Conservation (phyloP, 306 rosid genomes). For the Rubus idaeus region DNA sequence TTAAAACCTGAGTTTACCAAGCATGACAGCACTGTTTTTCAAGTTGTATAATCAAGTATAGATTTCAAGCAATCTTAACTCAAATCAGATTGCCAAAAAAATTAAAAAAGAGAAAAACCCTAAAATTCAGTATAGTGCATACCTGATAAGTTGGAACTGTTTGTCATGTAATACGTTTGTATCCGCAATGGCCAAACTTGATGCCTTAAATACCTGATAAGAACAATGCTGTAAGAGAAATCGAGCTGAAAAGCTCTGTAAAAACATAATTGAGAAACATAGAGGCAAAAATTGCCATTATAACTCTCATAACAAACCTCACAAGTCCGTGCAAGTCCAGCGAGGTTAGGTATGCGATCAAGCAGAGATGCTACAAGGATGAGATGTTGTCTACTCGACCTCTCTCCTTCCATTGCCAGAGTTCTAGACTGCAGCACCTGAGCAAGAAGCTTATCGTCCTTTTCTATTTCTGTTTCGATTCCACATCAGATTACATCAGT, state of each 20-base stretch:
- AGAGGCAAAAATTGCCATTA: background rate
- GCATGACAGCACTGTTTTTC: background rate
- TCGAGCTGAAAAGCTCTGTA: background rate
- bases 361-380: conserved; percentile 85
- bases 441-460: conserved; percentile 83
- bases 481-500: conserved; percentile 10
- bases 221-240: conserved; percentile 17
- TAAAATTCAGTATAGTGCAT: background rate
- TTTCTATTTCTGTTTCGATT: conserved; percentile 66
- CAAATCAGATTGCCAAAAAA: background rate
- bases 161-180: conserved; percentile 62
- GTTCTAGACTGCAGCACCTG: conserved; percentile 70
- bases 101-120: background rate
- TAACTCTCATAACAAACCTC: conserved; percentile 49
- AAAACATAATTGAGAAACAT: conserved; percentile 1
- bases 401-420: conserved; percentile 48
- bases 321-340: conserved; percentile 94
- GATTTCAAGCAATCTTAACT: background rate
- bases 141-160: conserved; percentile 95
- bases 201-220: conserved; percentile 79
- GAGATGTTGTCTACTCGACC: conserved; percentile 59
- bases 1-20: background rate
- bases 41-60: background rate
- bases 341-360: conserved; percentile 96
- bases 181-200: conserved; percentile 74